Evolutionary conservation across 2,329 filamentous ascomycete species (phyloP).

Genomic region (Diaporthe nobilis): DNA sequence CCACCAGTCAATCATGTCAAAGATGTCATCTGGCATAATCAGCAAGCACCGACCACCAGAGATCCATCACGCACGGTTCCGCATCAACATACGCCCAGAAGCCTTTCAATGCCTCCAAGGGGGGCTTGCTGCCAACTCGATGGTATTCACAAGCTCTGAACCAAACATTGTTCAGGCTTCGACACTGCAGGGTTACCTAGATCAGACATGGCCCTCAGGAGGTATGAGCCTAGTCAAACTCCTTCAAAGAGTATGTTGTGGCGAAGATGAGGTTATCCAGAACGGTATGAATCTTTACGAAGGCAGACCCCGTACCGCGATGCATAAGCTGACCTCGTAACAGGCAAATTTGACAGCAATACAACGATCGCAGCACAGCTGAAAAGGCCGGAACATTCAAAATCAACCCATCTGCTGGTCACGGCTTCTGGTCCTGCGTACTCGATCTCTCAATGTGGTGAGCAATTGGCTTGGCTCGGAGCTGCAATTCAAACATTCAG

Average conservation of each 20-base stretch:
- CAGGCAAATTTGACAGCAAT: background rate
- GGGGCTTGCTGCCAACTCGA: background rate
- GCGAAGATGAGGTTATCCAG: background rate
- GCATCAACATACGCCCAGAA: background rate
- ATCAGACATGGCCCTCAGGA: background rate
- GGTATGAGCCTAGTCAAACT: background rate
- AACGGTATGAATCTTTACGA: background rate
- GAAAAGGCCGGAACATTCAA: background rate
- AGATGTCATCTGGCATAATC: background rate
- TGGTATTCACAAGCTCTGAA: conserved; percentile 1
- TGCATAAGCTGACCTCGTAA: background rate
- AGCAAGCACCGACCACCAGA: background rate
- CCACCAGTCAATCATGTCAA: background rate
- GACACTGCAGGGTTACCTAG: background rate
- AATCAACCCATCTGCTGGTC: background rate
- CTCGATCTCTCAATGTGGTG: background rate
- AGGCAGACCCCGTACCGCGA: accelerated
- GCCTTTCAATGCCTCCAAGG: background rate
- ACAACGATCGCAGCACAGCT: background rate
- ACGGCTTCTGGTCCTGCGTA: background rate
- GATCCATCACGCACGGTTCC: background rate
- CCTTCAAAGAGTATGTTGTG: background rate
- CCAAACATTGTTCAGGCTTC: background rate
- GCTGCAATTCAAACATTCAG: background rate
- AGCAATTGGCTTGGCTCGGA: conserved; percentile 5